A percentile compares a stretch with the other conserved stretches of the same genome.
Evolutionary conservation across 1,139 yeast species (phyloP).

Genomic region (Pneumocystis canis): DNA sequence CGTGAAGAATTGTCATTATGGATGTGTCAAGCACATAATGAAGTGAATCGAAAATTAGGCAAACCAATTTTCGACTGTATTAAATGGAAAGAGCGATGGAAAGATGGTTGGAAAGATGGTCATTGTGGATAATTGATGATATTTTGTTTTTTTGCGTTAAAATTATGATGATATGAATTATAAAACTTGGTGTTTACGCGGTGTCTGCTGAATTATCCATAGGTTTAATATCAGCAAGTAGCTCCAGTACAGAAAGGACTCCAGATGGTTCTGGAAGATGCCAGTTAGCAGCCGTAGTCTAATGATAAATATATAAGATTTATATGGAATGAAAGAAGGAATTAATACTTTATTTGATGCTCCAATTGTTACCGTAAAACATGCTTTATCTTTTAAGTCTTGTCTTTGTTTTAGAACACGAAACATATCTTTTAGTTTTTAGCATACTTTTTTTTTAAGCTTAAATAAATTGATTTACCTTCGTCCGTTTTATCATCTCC

Average conservation of each 20-base stretch:
- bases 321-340: neutral
- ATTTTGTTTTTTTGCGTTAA: conserved; percentile 20
- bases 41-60: conserved; percentile 69
- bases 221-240: neutral
- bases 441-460: neutral
- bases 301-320: neutral
- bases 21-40: conserved; percentile 92
- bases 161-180: neutral
- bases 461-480: conserved; percentile 29
- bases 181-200: neutral
- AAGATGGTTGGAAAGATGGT: conserved; percentile 18
- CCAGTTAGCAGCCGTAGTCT: neutral
- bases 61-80: conserved; percentile 76
- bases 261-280: neutral
- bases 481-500: conserved; percentile 98
- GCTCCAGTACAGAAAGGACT: neutral
- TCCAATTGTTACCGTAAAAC: neutral
- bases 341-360: neutral
- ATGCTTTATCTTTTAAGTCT: neutral
- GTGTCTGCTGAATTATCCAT: neutral
- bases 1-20: conserved; percentile 77
- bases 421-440: neutral
- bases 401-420: neutral
- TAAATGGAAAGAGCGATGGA: conserved; percentile 86
- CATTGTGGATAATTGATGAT: conserved; percentile 10